Base-by-base conservation (phyloP, 2,329 filamentous ascomycete genomes). In the Diaporthe australafricana region DNA sequence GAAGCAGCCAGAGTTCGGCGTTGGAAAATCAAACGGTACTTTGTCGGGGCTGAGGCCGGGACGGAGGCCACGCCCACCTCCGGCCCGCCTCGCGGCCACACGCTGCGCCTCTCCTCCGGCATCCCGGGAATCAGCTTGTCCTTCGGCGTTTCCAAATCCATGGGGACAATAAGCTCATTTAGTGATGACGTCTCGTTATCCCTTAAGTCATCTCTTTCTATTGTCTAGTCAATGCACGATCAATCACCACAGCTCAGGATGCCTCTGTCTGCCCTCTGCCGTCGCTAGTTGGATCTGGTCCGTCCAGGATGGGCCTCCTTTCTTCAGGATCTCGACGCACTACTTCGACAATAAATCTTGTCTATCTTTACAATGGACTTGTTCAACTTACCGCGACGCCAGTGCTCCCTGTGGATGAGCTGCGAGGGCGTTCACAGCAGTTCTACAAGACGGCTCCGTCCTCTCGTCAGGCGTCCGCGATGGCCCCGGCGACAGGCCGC, bases 1-100 rank as follows among this genome's bases (percentile, higher is more conserved):
- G 60, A 65, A 65, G 60, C 60, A 65, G 45, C 45, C 30, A 27
- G 30, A 38, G 60, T 65, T 65, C 45, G 60, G 60, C 60, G 8
- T 65, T 50, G 45, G 60, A 50, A 50, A 65, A 65, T 65, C 60
- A 50, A 65, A 65, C 60, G 30, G 45, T 17, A 25, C 42, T 38
- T 30, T 27, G 60, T 65, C 45, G 27, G 42, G 60, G 60, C 45
- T 65, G 30, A 16, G 60, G 60, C 60, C 60, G 60, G 30, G n/a
- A 30, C 45, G 45, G 60, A 2, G 60, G 60, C 30, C 60, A 30
- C 27, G 30, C 60, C 45, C 60, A 50, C 20, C 60, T 50, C 30
- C 30, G 60, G 60, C 14, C 60, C 45, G 25, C 47, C 38, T 65
- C 50, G 60, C 60, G 60, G 60, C 47, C 60, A 50, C n/a, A 14